These are phyloP conservation scores for Avena insularis DNA, from an alignment of 176 grass and related monocot genomes.

Conservation along the genomic window DNA sequence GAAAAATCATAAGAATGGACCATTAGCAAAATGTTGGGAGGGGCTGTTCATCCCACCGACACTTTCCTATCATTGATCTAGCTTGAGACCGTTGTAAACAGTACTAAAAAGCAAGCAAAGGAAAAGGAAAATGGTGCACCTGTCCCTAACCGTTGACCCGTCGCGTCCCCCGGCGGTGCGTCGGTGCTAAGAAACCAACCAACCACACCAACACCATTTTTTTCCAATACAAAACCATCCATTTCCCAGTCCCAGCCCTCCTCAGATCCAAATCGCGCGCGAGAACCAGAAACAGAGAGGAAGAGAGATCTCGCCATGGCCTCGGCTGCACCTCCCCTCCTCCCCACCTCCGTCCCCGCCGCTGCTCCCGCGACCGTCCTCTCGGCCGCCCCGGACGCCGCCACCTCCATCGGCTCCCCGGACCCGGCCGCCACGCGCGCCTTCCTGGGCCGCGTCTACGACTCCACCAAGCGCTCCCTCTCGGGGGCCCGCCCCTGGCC, in stretches of 20 bases:
- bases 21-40: too few species aligned
- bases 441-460: conserved; percentile 23
- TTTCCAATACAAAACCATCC: neutral
- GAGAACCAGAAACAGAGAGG: neutral
- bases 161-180: conserved; percentile 22
- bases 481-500: conserved; percentile 33
- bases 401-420: neutral
- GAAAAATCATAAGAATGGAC: too few species aligned
- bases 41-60: too few species aligned
- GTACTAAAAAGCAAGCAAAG: too few species aligned
- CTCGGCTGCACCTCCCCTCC: neutral
- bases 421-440: conserved; percentile 27
- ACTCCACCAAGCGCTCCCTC: conserved; percentile 26
- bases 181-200: conserved; percentile 26
- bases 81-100: too few species aligned
- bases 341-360: conserved; percentile 26
- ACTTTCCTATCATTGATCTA: too few species aligned
- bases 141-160: conserved; percentile 14
- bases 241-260: neutral
- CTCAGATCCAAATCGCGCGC: conserved; percentile 34
- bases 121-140: neutral
- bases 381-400: neutral
- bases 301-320: conserved; percentile 25
- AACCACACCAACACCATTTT: neutral
- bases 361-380: neutral